These are phyloP conservation scores for Chenopodium suecicum DNA, from an alignment of 148 eudicot genomes.

Conservation along the genomic window DNA sequence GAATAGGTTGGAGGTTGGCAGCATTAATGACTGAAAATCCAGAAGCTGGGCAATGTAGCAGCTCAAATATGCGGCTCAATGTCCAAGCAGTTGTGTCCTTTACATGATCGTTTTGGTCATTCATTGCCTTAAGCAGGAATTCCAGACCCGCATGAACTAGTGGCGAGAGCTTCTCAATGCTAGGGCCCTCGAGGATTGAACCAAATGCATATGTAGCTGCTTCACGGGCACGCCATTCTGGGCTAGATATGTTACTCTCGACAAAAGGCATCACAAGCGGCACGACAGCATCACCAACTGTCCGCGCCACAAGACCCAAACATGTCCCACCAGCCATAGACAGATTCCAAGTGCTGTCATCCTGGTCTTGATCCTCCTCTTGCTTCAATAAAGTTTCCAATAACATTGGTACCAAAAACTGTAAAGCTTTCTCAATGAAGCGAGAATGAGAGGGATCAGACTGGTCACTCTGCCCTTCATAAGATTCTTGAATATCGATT, in stretches of 20 bases:
- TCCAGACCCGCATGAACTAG: constrained; percentile 53
- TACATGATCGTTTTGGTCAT: constrained; percentile 63
- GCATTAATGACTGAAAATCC: constrained; percentile 49
- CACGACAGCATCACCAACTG: constrained; percentile 69
- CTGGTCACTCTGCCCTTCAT: constrained; percentile 43
- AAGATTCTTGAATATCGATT: constrained; percentile 56
- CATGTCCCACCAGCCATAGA: constrained; percentile 87
- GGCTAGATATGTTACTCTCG: constrained; percentile 47
- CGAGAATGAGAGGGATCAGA: constrained; percentile 44
- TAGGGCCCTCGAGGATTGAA: constrained; percentile 71
- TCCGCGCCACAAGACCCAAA: constrained; percentile 65
- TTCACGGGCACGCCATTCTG: constrained; percentile 68
- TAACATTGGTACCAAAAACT: constrained; percentile 56
- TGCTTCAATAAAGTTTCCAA: constrained; percentile 73
- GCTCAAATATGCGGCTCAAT: constrained; percentile 67
- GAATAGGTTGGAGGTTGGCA: constrained; percentile 44
- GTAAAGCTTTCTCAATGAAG: constrained; percentile 69
- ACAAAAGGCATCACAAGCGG: constrained; percentile 74
- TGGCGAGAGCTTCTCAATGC: constrained; percentile 51
- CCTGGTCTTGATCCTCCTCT: constrained; percentile 79
- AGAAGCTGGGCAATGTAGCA: constrained; percentile 50
- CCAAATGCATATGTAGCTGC: constrained; percentile 82
- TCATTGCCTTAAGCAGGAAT: constrained; percentile 65
- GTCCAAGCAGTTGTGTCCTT: constrained; percentile 87
- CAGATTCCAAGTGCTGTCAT: constrained; percentile 67